Evolutionary conservation across 2,329 filamentous ascomycete species (phyloP), one percentile per base, ranked within the genome.

Genomic region (Penicillium capsulatum): DNA sequence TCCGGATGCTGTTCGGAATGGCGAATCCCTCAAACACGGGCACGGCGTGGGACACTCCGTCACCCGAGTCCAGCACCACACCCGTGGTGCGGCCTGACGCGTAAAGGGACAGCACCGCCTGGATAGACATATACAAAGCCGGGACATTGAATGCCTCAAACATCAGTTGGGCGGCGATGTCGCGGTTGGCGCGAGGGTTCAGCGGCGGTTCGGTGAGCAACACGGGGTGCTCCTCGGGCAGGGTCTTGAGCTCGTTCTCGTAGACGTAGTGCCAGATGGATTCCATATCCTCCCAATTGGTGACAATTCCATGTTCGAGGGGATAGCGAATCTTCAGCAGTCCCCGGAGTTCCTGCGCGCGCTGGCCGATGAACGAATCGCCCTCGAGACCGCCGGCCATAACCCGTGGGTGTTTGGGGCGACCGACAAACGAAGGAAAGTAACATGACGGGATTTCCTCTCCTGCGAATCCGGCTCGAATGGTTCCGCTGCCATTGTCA

Each of bases 241-340:
- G 76, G 34, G 91, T 95, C 74, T 96, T 97, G 58, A 98, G 68
- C 50, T 94, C 92, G 61, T 96, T 91, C 42, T 86, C 86, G 65
- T 97, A 98, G 37, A 98, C 89, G 61, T 94, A 92, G 59, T 94
- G 86, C 92, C 92, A 98, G 69, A 98, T 98, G 71, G 88, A 83
- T 74, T 98, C 92, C 92, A 98, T 98, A 63, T 98, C 92, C 63
- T 97, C 92, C 92, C 92, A 98, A 68, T 98, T 89, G 54, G 92
- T 98, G 48, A 98, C 92, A 58, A 98, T 94, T 55, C 92, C 92
- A 65, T 98, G 92, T 71, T 97, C 92, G 39, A 98, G 73, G 31
- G 92, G 92, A 64, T 97, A 97, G 51, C 82, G 79, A 57, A 98
- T 96, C 77, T 97, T 98, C 55, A 98, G 76, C 46, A 98, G 73